phyloP scores from a whole-genome alignment of 1,284 basidiomycete species.

The Tylopilus sp. region DNA sequence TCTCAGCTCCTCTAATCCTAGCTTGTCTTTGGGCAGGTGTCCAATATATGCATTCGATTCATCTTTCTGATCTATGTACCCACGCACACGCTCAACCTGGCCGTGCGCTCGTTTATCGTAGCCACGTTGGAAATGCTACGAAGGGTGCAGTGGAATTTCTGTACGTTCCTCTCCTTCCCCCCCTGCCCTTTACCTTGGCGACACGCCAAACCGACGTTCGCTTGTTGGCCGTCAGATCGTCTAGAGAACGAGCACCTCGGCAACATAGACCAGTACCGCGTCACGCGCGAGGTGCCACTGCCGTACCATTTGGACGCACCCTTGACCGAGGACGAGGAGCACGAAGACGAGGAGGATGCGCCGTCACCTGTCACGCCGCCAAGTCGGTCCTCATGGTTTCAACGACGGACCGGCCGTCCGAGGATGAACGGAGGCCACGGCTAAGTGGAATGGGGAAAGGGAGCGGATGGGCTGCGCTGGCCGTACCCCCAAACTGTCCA shows the following conservation, averaged over 20 bases:
- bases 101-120: conserved; percentile 64
- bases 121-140: conserved; percentile 77
- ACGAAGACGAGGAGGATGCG: conserved; percentile 5
- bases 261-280: conserved; percentile 83
- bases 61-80: conserved; percentile 82
- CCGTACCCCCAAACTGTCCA: no score
- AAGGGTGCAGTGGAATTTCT: conserved; percentile 91
- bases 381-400: no score
- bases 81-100: conserved; percentile 43
- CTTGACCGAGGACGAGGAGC: conserved; percentile 17
- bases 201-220: neutral
- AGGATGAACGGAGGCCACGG: no score
- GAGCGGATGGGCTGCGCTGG: no score
- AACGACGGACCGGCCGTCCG: no score
- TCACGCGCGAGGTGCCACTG: conserved; percentile 72
- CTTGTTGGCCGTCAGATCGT: conserved; percentile 34
- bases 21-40: conserved; percentile 40
- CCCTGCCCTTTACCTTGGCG: no score
- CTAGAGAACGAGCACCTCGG: conserved; percentile 86
- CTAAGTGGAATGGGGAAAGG: no score
- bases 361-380: no score
- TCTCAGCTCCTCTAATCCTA: neutral
- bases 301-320: conserved; percentile 59
- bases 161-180: conserved; percentile 41
- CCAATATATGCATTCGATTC: conserved; percentile 77